Conservation (phyloP, 768 basidiomycete genomes). For the Calocybe gangraenosa region DNA sequence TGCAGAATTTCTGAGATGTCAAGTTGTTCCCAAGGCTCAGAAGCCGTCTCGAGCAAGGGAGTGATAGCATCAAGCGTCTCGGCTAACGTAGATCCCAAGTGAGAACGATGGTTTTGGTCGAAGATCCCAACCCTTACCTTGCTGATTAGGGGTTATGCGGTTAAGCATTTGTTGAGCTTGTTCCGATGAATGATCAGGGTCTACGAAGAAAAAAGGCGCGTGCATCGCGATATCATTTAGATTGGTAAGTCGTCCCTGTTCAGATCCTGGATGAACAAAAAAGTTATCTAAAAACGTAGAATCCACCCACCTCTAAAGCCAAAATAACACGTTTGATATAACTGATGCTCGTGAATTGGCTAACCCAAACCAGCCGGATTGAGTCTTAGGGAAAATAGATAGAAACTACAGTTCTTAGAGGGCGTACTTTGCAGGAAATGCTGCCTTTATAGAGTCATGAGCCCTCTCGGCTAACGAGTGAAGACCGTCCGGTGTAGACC, state of each 20-base stretch:
- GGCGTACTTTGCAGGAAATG: constrained; percentile 56
- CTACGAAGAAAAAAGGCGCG: constrained; percentile 76
- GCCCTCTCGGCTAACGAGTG: constrained; percentile 51
- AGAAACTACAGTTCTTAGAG: not conserved
- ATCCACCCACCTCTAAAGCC: constrained; percentile 46
- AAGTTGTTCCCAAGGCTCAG: constrained; percentile 33
- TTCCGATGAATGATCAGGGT: constrained; percentile 52
- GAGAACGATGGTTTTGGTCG: constrained; percentile 5
- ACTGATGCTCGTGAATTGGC: constrained; percentile 45
- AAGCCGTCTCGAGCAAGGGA: constrained; percentile 25
- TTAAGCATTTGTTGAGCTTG: constrained; percentile 54
- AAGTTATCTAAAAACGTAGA: no score
- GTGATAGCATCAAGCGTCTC: constrained; percentile 29
- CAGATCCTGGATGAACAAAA: no score
- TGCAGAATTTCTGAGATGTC: constrained; percentile 37
- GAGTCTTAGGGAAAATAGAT: no score
- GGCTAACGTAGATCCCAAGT: constrained; percentile 17
- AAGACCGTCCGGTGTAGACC: constrained; percentile 48
- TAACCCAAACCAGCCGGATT: no score
- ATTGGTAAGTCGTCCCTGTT: constrained; percentile 65
- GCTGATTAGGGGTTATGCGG: constrained; percentile 35
- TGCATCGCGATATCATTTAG: constrained; percentile 65
- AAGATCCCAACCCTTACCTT: constrained; percentile 29
- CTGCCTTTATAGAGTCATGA: constrained; percentile 45
- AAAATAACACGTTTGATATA: constrained; percentile 64